Evolutionary conservation across 2,329 filamentous ascomycete species (phyloP).

Genomic region (Neospermospora avenae): DNA sequence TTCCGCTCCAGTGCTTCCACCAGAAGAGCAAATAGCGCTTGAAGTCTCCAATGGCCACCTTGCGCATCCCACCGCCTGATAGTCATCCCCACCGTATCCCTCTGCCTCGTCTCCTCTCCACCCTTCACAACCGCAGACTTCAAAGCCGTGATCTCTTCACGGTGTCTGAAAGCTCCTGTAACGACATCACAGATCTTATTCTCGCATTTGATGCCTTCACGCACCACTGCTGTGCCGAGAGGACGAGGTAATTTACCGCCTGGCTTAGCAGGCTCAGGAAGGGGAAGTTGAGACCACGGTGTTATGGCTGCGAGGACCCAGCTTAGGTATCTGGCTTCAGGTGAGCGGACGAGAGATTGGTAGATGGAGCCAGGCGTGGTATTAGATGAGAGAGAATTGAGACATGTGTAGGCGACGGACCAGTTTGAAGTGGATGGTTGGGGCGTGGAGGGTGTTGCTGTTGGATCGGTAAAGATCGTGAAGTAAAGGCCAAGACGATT

Average conservation of each 20-base stretch:
- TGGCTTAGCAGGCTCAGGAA: slow-evolving; percentile 39
- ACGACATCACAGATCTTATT: slow-evolving; percentile 73
- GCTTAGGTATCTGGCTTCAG: slow-evolving; percentile 65
- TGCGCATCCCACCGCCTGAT: slow-evolving; percentile 67
- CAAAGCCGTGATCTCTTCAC: slow-evolving; percentile 57
- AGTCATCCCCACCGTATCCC: slow-evolving; percentile 69
- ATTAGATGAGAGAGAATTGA: slow-evolving; percentile 49
- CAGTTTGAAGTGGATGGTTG: slow-evolving; percentile 59
- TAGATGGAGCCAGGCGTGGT: slow-evolving; percentile 47
- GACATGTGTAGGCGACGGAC: slow-evolving; percentile 59
- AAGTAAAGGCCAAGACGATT: slow-evolving; percentile 65
- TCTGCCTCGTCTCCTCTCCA: slow-evolving; percentile 45
- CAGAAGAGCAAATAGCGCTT: slow-evolving; percentile 65
- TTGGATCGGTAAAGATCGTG: slow-evolving; percentile 71
- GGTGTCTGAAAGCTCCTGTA: slow-evolving; percentile 60
- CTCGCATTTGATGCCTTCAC: slow-evolving; percentile 75
- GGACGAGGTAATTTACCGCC: slow-evolving; percentile 51
- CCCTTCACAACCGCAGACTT: slow-evolving; percentile 53
- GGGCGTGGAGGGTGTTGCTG: slow-evolving; percentile 47
- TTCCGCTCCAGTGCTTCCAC: slow-evolving; percentile 53
- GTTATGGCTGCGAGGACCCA: slow-evolving; percentile 75
- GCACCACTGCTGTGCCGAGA: slow-evolving; percentile 59
- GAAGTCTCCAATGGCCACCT: slow-evolving; percentile 64
- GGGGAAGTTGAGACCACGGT: slow-evolving; percentile 63
- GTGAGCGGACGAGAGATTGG: slow-evolving; percentile 54